Evolutionary conservation across 2,329 filamentous ascomycete species (phyloP), one percentile per base, ranked within the genome.

Genomic region (Fusarium sp.): DNA sequence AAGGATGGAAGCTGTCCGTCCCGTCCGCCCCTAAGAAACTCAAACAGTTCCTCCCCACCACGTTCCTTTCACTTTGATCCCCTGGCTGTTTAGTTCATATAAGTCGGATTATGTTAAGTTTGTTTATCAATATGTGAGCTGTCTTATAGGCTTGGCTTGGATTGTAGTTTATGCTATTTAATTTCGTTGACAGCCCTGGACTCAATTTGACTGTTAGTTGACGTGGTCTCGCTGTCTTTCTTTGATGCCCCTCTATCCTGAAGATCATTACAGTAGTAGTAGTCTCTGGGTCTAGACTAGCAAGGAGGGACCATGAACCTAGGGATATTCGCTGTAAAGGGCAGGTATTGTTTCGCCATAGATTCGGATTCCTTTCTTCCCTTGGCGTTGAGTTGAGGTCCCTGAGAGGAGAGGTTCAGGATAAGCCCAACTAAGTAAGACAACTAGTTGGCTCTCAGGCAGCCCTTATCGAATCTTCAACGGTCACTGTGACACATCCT

Each of bases 221-320:
- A 52, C 34, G 50, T 18, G 24, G 32, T n/a, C 32, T 52, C 29
- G 45, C 22, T 52, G 32, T 52, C 50, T 29, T 52, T 56, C 38
- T 44, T 45, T 38, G 29, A 53, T 57, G 53, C 62, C 67, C 62
- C 66, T 52, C 32, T 42, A 52, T 71, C 68, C 63, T 71, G 68
- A 51, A 55, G 63, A 71, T 71, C 67, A 64, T 71, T 64, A 16
- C 59, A 65, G 44, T 38, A 38, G 43, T 38, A 38, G 34, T 38
- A 64, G 25, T 30, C 50, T 55, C 55, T 51, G 56, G 63, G 53
- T 40, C 22, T 65, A 47, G n/a, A 34, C 30, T 24, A 44, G 42
- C 42, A 44, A 24, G 42, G 42, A 57, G 49, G 29, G 56, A 49
- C 61, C 61, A 44, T 66, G 44, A 49, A 51, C 56, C 61, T 51